These are phyloP conservation scores for Ramaria sp. DNA, from an alignment of 768 basidiomycete genomes.

Conservation along the genomic window DNA sequence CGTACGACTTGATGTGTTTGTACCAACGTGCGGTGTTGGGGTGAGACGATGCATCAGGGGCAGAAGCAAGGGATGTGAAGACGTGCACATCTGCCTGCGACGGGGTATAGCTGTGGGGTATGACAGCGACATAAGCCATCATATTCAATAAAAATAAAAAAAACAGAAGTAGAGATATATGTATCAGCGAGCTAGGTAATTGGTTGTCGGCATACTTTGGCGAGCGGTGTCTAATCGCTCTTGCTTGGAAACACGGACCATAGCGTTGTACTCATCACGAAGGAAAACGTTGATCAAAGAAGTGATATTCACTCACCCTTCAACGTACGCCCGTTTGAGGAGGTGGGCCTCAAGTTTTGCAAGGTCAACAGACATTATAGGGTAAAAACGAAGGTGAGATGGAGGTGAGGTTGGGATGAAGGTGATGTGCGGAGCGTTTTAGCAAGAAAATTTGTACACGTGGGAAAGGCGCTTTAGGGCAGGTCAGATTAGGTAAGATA, in stretches of 20 bases:
- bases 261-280: slow-evolving; percentile 65
- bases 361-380: slow-evolving; percentile 60
- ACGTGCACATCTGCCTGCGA: slow-evolving; percentile 92
- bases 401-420: neutral
- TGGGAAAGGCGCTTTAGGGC: neutral
- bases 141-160: neutral
- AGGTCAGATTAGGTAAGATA: neutral
- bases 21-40: slow-evolving; percentile 88
- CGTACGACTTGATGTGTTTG: slow-evolving; percentile 84
- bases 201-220: slow-evolving; percentile 57
- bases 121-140: neutral
- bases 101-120: slow-evolving; percentile 60
- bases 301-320: slow-evolving; percentile 55
- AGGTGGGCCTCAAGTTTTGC: slow-evolving; percentile 80
- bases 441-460: slow-evolving; percentile 5
- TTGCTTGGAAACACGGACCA: slow-evolving; percentile 96
- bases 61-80: slow-evolving; percentile 66
- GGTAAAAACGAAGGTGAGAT: neutral
- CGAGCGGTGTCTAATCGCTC: slow-evolving; percentile 84
- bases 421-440: neutral
- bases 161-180: neutral
- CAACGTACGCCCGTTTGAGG: slow-evolving; percentile 75
- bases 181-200: slow-evolving; percentile 66
- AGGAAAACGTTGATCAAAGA: slow-evolving; percentile 11
- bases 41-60: slow-evolving; percentile 51